Evolutionary conservation across 805 yeast species (phyloP).

Genomic region (Cyberlindnera euphorbiae): DNA sequence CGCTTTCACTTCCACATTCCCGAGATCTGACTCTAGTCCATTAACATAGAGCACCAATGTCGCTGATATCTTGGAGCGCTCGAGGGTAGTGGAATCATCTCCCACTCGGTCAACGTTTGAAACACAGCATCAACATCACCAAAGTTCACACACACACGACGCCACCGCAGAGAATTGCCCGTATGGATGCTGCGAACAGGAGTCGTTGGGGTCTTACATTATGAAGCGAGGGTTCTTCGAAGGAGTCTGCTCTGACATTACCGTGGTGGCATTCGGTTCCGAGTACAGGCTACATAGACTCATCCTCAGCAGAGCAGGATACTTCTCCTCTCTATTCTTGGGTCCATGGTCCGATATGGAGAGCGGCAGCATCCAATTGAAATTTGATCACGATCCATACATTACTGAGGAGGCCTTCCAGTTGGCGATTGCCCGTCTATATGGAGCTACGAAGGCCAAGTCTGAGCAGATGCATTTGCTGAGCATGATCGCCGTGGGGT

Average conservation of each 20-base stretch:
- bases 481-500: slow-evolving; percentile 45
- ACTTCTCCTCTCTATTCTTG: slow-evolving; percentile 41
- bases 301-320: slow-evolving; percentile 41
- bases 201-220: slow-evolving; percentile 28
- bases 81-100: slow-evolving; percentile 1
- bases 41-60: no score
- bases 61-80: slow-evolving; percentile 1
- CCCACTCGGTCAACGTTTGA: slow-evolving; percentile 1
- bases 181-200: slow-evolving; percentile 27
- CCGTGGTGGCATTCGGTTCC: slow-evolving; percentile 41
- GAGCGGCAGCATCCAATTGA: slow-evolving; percentile 24
- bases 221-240: slow-evolving; percentile 36
- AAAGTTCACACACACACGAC: no score
- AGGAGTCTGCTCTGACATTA: slow-evolving; percentile 46
- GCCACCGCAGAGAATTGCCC: slow-evolving; percentile 21
- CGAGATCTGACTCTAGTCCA: no score
- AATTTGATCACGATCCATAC: slow-evolving; percentile 36
- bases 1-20: no score
- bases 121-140: no score
- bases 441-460: slow-evolving; percentile 36
- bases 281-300: slow-evolving; percentile 43
- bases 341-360: slow-evolving; percentile 37
- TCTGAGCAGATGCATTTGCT: slow-evolving; percentile 34
- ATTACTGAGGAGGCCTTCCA: slow-evolving; percentile 45
- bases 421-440: slow-evolving; percentile 40